These are phyloP conservation scores for Cryphonectria carpinicola DNA, from an alignment of 2,329 filamentous ascomycete species.

Conservation along the genomic window DNA sequence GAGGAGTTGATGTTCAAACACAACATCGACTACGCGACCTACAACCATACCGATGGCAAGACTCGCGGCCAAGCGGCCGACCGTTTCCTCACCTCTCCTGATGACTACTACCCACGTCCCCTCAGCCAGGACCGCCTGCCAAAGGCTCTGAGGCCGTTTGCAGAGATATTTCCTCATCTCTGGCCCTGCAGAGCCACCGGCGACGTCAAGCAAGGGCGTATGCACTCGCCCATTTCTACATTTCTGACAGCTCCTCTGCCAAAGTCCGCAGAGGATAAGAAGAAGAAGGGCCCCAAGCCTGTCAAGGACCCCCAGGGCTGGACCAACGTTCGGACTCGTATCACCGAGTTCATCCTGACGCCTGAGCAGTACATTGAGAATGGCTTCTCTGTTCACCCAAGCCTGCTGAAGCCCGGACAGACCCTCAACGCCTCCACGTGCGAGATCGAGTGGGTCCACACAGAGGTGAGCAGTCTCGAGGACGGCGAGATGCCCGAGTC, in stretches of 20 bases:
- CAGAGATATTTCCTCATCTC: conserved; percentile 81
- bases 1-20: conserved; percentile 88
- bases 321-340: conserved; percentile 76
- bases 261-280: conserved; percentile 70
- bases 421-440: conserved; percentile 55
- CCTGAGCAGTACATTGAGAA: conserved; percentile 78
- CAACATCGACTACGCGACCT: conserved; percentile 52
- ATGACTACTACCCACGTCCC: conserved; percentile 62
- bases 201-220: conserved; percentile 76
- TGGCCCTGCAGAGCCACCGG: conserved; percentile 91
- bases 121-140: conserved; percentile 57
- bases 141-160: conserved; percentile 65
- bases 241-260: conserved; percentile 78
- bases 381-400: conserved; percentile 83
- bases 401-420: conserved; percentile 65
- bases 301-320: conserved; percentile 67
- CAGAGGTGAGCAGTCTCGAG: conserved; percentile 65
- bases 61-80: conserved; percentile 37
- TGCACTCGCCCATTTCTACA: conserved; percentile 85
- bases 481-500: conserved; percentile 70
- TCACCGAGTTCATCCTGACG: conserved; percentile 77
- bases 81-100: conserved; percentile 50
- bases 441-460: conserved; percentile 83
- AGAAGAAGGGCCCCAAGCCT: conserved; percentile 58
- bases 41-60: conserved; percentile 41